Conservation (phyloP, 306 rosid genomes). For the Malus sylvestris region DNA sequence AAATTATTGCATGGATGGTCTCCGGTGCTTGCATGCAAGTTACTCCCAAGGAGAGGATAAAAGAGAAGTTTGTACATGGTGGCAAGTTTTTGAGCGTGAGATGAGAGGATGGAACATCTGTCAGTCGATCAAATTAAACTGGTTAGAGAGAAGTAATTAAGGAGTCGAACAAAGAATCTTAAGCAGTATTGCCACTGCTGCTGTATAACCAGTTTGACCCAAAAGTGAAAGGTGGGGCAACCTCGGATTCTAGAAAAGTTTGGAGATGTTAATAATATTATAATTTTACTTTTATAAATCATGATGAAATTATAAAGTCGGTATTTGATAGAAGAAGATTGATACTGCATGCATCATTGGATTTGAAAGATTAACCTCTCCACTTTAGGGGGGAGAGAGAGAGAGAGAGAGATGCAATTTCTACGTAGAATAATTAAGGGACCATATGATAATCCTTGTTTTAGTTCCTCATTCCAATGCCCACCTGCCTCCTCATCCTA, state of each 20-base stretch:
- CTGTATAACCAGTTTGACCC: conserved; percentile 20
- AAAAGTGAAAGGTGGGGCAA: conserved; percentile 35
- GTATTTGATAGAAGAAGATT: not conserved
- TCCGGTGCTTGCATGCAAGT: not conserved
- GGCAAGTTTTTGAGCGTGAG: not conserved
- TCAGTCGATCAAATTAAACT: not conserved
- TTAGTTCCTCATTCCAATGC: not conserved
- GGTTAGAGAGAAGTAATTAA: not conserved
- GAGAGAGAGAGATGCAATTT: conserved; percentile 15
- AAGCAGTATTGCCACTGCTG: not conserved
- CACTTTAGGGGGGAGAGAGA: not conserved
- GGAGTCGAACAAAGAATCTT: not conserved
- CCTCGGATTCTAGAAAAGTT: conserved; percentile 61
- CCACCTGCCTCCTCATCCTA: too few relatives aligned
- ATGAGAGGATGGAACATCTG: not conserved
- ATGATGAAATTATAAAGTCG: conserved; percentile 3
- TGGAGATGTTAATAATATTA: conserved; percentile 3
- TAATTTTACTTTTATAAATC: not conserved
- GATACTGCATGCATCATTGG: too few relatives aligned
- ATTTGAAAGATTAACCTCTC: too few relatives aligned
- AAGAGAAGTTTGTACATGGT: not conserved
- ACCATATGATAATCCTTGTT: not conserved
- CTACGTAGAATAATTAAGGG: not conserved
- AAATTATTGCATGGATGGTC: not conserved
- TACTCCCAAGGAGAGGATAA: not conserved